Base-by-base conservation (phyloP, 805 yeast genomes). In the Candida manassasensis region DNA sequence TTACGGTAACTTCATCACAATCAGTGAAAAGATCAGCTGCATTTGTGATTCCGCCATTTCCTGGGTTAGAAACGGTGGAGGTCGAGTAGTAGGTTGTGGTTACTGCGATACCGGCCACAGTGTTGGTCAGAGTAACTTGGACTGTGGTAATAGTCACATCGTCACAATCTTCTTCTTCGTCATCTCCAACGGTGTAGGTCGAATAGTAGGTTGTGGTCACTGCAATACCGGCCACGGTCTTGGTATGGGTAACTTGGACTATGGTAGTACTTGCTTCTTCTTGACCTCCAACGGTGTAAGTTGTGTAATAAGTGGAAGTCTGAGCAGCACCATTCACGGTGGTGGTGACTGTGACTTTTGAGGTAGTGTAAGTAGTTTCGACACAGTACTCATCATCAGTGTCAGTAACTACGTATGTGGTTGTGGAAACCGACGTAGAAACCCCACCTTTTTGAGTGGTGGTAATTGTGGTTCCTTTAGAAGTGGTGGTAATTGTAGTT, bases 321-420 rank as follows among this genome's bases (percentile, higher is more conserved):
- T 11, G 9, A 8, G 12, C 12, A 7, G 27, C 9, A 11, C 27
- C 27, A 24, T 24, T 24, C 12, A 7, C 12, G 27, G 27, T 24
- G 12, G 27, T 24, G 9, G 27, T 24, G 12, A 24, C 27, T 6
- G 27, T 24, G 12, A 24, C 27, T 24, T 24, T 24, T 6, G 27
- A 11, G 6, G 27, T 24, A 7, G 12, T 24, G 12, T 6, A 6
- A 24, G 31, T 38, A 19, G 32, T 19, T 30, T 41, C 22, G 10
- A 19, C 43, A 24, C 39, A 36, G 4, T 32, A 29, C n/a, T 35
- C 43, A 8, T 42, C 46, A 29, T 34, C 38, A 35, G 4, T 10
- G 19, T 24, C 30, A 7, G 35, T 25, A 25, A 9, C 14, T 15
- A 10, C 11, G 13, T 6, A 21, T 13, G 16, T 27, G 16, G 30